These are phyloP conservation scores for Xerocomellus amylosporus DNA, from an alignment of 768 basidiomycete species.

Conservation along the genomic window DNA sequence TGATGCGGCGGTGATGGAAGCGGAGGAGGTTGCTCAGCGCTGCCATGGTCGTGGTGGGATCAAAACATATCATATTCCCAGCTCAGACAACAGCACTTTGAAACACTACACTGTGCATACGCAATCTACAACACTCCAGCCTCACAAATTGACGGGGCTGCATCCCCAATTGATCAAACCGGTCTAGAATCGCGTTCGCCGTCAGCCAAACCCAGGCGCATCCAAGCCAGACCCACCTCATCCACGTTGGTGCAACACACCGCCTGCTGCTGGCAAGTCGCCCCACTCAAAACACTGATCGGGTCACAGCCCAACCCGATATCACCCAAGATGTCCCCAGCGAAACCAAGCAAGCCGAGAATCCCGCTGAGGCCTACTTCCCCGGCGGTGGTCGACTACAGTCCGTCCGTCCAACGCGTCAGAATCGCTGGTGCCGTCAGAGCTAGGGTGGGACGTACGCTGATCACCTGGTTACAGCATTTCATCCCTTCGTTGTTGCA, in stretches of 20 bases:
- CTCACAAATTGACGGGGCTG: slow-evolving; percentile 8
- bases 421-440: neutral
- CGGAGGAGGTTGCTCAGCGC: slow-evolving; percentile 2
- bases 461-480: slow-evolving; percentile 5
- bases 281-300: slow-evolving; percentile 1
- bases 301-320: slow-evolving; percentile 5
- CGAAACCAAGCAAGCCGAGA: neutral
- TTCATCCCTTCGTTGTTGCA: slow-evolving; percentile 9
- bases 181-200: neutral
- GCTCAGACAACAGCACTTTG: too few relatives aligned
- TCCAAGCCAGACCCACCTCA: neutral
- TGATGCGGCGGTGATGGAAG: slow-evolving; percentile 10
- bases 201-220: neutral
- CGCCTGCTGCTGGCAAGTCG: neutral
- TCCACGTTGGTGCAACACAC: slow-evolving; percentile 4
- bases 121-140: too few relatives aligned
- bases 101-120: too few relatives aligned
- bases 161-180: slow-evolving; percentile 16
- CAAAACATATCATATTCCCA: too few relatives aligned
- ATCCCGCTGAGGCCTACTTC: neutral
- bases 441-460: neutral
- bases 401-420: neutral
- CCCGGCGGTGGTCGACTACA: neutral
- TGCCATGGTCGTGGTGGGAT: neutral
- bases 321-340: neutral